Conservation (phyloP, 2,329 filamentous ascomycete genomes). For the Coleophoma crateriformis region DNA sequence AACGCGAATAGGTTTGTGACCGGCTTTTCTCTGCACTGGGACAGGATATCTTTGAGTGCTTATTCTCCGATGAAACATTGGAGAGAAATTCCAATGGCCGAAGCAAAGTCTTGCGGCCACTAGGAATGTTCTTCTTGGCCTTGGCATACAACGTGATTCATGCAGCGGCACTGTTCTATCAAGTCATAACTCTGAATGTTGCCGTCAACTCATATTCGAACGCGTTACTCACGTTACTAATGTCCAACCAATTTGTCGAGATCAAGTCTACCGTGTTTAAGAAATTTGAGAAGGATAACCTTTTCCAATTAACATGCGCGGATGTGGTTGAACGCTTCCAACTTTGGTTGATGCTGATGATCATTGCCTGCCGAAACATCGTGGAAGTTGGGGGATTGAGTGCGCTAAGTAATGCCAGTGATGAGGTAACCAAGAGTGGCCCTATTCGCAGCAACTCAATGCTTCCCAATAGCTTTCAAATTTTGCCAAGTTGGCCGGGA, state of each 20-base stretch:
- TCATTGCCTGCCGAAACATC: conserved; percentile 93
- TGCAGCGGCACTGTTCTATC: conserved; percentile 85
- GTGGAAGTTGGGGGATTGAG: conserved; percentile 89
- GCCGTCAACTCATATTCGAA: conserved; percentile 99
- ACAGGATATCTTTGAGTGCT: conserved; percentile 92
- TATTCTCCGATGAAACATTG: conserved; percentile 89
- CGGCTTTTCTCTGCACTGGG: conserved; percentile 85
- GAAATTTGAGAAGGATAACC: conserved; percentile 95
- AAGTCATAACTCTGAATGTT: conserved; percentile 96
- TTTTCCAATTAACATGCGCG: conserved; percentile 93
- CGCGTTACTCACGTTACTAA: conserved; percentile 80
- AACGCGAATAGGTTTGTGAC: conserved; percentile 87
- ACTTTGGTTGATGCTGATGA: conserved; percentile 93
- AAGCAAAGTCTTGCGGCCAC: conserved; percentile 82
- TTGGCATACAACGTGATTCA: conserved; percentile 85
- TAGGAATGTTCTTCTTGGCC: conserved; percentile 86
- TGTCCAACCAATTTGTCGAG: conserved; percentile 98
- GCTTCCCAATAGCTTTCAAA: conserved; percentile 83
- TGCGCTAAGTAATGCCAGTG: conserved; percentile 36
- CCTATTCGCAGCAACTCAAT: conserved; percentile 67
- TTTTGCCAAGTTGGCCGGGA: conserved; percentile 79
- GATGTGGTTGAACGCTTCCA: conserved; percentile 97
- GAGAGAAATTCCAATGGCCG: conserved; percentile 83
- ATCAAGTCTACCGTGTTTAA: conserved; percentile 99
- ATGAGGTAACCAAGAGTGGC: conserved; percentile 44